Conservation (phyloP, 345 rosid species). For the Eutrema yunnanense region DNA sequence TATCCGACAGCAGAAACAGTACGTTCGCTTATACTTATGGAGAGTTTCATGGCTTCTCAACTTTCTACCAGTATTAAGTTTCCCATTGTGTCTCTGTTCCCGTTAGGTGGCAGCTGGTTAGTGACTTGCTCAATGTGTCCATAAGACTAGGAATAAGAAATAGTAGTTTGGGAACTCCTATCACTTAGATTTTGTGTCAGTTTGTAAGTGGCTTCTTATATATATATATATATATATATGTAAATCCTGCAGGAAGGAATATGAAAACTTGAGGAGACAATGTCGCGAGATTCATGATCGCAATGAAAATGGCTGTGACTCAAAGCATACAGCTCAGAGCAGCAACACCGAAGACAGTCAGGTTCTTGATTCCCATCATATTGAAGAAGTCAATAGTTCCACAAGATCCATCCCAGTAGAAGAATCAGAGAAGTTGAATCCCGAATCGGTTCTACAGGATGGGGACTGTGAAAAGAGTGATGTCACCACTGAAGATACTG, state of each 20-base stretch:
- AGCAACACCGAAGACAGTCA: slow-evolving; percentile 42
- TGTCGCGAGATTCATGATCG: slow-evolving; percentile 43
- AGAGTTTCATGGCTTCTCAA: slow-evolving; percentile 8
- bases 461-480: slow-evolving; percentile 43
- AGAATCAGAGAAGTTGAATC: slow-evolving; percentile 25
- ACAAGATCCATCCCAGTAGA: slow-evolving; percentile 29
- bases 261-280: slow-evolving; percentile 54
- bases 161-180: neutral
- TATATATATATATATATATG: neutral
- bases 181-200: neutral
- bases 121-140: neutral
- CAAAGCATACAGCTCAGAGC: slow-evolving; percentile 37
- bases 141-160: slow-evolving; percentile 2
- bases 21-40: slow-evolving; percentile 9
- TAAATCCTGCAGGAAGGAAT: slow-evolving; percentile 53
- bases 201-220: slow-evolving; percentile 4
- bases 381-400: slow-evolving; percentile 38
- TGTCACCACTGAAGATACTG: slow-evolving; percentile 42
- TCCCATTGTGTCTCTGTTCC: neutral
- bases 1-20: slow-evolving; percentile 53
- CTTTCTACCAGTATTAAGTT: neutral
- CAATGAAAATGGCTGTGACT: slow-evolving; percentile 33
- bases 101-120: slow-evolving; percentile 13
- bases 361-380: slow-evolving; percentile 40
- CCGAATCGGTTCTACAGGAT: slow-evolving; percentile 31